Evolutionary conservation across 805 yeast genomes (phyloP), one percentile per base, ranked within the genome.

Genomic region (Saccharomycodes ludwigii): DNA sequence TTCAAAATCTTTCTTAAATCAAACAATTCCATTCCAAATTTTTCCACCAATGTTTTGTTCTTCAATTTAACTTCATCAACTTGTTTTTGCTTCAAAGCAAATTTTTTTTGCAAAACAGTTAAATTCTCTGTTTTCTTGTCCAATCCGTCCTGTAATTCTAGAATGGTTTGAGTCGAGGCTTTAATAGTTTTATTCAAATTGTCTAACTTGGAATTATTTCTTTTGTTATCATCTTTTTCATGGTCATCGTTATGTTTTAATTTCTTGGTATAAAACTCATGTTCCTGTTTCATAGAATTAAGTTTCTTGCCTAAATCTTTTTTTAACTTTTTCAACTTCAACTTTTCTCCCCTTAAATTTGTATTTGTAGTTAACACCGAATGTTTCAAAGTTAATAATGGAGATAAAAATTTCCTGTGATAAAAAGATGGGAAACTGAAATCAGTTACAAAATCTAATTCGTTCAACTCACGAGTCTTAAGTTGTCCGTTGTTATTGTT

Each of bases 361-460:
- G 70, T 68, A 40, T 72, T 71, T 0, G 83, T 74, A 0, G 83
- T 73, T 21, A 72, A 63, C 21, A 76, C 68, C 14, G 80, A 72
- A 42, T 73, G 76, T 41, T 76, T 71, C 24, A 77, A 54, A 2
- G 85, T 77, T 1, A 71, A 63, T 27, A 76, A 55, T 1, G 86
- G 84, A 2, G 81, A 64, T 17, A 63, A 48, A 22, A 67, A 62
- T 17, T 64, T 50, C 32, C 56, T 50, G 30, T 50, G 58, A 28
- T 54, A 48, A 18, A 50, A 53, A 4, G 56, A 51, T 7, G 57
- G 55, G 36, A 50, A 53, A 29, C 52, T 47, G 27, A 43, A 45
- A 39, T 52, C 56, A n/a, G 7, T n/a, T 12, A 24, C 15, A 15
- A 24, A 24, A 24, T 24, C 14, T 12, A 8, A n/a, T 24, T 24